phyloP scores from a whole-genome alignment of 2,329 filamentous ascomycete species.

The Curvularia sp. region DNA sequence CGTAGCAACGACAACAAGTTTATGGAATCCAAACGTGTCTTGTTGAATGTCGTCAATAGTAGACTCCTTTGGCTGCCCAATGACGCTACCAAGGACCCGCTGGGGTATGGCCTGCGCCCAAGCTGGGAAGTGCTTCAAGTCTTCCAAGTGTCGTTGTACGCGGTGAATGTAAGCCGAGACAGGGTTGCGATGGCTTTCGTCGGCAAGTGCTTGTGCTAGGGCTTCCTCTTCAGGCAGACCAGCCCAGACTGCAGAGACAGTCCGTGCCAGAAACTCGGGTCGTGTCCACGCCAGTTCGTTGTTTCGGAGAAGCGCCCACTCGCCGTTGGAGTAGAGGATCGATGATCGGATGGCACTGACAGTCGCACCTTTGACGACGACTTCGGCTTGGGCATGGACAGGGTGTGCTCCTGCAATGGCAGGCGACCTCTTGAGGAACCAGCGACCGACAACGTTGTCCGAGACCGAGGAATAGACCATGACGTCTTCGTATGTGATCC shows the following conservation, averaged over 20 bases:
- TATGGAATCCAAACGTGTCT: constrained; percentile 87
- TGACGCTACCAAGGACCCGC: constrained; percentile 65
- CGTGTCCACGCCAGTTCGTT: constrained; percentile 81
- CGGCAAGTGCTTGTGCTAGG: constrained; percentile 79
- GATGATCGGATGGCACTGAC: constrained; percentile 81
- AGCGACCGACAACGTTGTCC: constrained; percentile 76
- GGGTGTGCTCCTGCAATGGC: constrained; percentile 50
- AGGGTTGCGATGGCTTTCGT: constrained; percentile 83
- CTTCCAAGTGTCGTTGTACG: constrained; percentile 78
- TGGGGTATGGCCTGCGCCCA: constrained; percentile 74
- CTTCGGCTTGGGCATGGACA: constrained; percentile 78
- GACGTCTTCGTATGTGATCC: constrained; percentile 77
- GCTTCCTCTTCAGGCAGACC: constrained; percentile 76
- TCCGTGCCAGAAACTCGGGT: constrained; percentile 80
- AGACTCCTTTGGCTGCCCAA: constrained; percentile 65
- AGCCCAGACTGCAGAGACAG: constrained; percentile 80
- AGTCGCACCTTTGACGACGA: constrained; percentile 72
- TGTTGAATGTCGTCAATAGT: constrained; percentile 61
- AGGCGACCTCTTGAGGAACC: constrained; percentile 63
- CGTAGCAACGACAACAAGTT: constrained; percentile 81
- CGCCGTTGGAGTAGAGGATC: constrained; percentile 67
- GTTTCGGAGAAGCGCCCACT: constrained; percentile 86
- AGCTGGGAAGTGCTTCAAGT: constrained; percentile 76
- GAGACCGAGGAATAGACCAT: constrained; percentile 77
- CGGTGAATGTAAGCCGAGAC: constrained; percentile 86